These are phyloP conservation scores for Epichloe glyceriae DNA, from an alignment of 2,329 filamentous ascomycete genomes.

Conservation along the genomic window DNA sequence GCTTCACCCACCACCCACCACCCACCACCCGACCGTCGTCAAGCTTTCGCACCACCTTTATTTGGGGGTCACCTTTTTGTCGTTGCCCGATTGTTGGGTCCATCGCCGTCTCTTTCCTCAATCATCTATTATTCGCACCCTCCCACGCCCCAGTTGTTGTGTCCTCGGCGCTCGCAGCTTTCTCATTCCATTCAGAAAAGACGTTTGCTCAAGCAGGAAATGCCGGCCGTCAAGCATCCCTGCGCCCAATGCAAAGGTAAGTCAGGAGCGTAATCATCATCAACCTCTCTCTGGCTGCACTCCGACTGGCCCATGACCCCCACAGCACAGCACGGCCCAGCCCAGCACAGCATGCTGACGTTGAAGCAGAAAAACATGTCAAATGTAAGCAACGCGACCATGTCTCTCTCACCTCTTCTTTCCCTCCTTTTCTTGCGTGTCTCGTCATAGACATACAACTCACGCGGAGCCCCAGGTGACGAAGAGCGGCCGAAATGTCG, in stretches of 20 bases:
- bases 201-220: constrained; percentile 6
- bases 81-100: not conserved
- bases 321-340: not conserved
- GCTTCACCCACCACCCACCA: not conserved
- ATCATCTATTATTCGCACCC: not conserved
- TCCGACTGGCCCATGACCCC: not conserved
- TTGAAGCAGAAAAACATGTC: constrained; percentile 19
- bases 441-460: not conserved
- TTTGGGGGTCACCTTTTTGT: not conserved
- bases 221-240: constrained; percentile 21
- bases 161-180: not conserved
- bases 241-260: constrained; percentile 24
- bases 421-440: too few relatives aligned
- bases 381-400: constrained; percentile 16
- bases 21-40: not conserved
- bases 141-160: not conserved
- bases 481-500: constrained; percentile 24
- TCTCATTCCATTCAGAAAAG: not conserved
- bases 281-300: not conserved
- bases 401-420: too few relatives aligned
- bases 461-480: constrained; percentile 18
- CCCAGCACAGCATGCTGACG: constrained; percentile 7
- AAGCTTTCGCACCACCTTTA: not conserved
- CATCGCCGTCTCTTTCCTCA: not conserved
- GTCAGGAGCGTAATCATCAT: not conserved